Evolutionary conservation across 768 basidiomycete genomes (phyloP).

Genomic region (Trametopsis cervina): DNA sequence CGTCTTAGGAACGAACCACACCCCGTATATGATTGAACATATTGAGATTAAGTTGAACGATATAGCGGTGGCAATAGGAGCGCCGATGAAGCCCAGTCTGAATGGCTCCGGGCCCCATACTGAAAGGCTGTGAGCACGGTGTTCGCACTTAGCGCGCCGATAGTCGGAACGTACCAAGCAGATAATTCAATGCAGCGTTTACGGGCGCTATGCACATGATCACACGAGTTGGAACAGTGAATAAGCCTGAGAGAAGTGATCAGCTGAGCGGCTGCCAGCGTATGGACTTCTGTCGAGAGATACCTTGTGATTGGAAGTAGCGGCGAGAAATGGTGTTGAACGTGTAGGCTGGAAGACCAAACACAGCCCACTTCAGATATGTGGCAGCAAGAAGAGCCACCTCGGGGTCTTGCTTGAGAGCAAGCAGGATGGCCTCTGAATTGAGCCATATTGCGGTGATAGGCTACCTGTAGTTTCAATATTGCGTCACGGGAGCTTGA

Average conservation of each 20-base stretch:
- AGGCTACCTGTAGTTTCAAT: constrained; percentile 25
- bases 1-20: constrained; percentile 53
- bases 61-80: constrained; percentile 83
- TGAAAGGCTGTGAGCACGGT: constrained; percentile 15
- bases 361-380: constrained; percentile 69
- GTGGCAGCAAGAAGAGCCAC: constrained; percentile 70
- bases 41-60: constrained; percentile 81
- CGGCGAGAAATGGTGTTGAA: constrained; percentile 54
- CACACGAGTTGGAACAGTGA: constrained; percentile 79
- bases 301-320: constrained; percentile 81
- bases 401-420: constrained; percentile 73
- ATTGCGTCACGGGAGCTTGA: not conserved
- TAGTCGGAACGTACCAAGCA: constrained; percentile 71
- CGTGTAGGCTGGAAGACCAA: constrained; percentile 75
- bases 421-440: constrained; percentile 71
- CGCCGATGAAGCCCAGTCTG: constrained; percentile 85
- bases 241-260: constrained; percentile 49
- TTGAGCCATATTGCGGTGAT: constrained; percentile 76
- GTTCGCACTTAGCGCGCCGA: not conserved
- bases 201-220: constrained; percentile 78
- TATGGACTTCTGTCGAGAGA: not conserved
- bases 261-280: not conserved
- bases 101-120: constrained; percentile 82
- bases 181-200: constrained; percentile 76
- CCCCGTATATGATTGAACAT: constrained; percentile 55